phyloP scores from a whole-genome alignment of 176 grass and related monocot genomes.

The Carex myosuroides region DNA sequence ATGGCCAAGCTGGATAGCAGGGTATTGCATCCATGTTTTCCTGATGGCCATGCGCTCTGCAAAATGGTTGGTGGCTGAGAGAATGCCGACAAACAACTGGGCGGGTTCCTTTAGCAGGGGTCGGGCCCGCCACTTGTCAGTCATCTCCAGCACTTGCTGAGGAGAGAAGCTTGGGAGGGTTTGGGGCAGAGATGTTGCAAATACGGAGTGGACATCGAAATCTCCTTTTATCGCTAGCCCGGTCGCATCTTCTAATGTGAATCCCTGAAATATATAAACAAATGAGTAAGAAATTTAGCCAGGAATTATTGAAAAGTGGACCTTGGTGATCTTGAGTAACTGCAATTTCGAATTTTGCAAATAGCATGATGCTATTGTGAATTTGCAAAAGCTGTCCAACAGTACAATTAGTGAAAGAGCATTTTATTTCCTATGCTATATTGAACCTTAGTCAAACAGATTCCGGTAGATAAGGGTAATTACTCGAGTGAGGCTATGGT shows the following conservation, averaged over 20 bases:
- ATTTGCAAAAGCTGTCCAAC: too few relatives aligned
- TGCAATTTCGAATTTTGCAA: neutral
- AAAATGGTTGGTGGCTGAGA: conserved; percentile 89
- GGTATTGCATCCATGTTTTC: conserved; percentile 94
- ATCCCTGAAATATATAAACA: conserved; percentile 42
- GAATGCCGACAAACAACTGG: conserved; percentile 74
- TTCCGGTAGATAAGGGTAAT: too few relatives aligned
- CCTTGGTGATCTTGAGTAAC: neutral
- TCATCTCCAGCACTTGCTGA: conserved; percentile 71
- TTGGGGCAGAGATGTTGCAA: conserved; percentile 69
- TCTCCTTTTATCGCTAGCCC: conserved; percentile 62
- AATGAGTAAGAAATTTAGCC: conserved; percentile 11
- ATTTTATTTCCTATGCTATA: too few relatives aligned
- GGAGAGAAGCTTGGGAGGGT: conserved; percentile 68
- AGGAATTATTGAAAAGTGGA: neutral
- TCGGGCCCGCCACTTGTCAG: conserved; percentile 65
- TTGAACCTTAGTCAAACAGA: too few relatives aligned
- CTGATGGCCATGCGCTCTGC: conserved; percentile 89
- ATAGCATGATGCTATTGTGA: neutral
- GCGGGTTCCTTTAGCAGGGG: conserved; percentile 39
- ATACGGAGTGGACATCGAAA: conserved; percentile 59
- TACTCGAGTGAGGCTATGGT: too few relatives aligned
- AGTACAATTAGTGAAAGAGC: too few relatives aligned
- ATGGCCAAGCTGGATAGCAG: conserved; percentile 54
- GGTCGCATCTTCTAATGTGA: conserved; percentile 78